Conservation (phyloP, 1,139 yeast species). For the Wickerhamomyces sp. region DNA sequence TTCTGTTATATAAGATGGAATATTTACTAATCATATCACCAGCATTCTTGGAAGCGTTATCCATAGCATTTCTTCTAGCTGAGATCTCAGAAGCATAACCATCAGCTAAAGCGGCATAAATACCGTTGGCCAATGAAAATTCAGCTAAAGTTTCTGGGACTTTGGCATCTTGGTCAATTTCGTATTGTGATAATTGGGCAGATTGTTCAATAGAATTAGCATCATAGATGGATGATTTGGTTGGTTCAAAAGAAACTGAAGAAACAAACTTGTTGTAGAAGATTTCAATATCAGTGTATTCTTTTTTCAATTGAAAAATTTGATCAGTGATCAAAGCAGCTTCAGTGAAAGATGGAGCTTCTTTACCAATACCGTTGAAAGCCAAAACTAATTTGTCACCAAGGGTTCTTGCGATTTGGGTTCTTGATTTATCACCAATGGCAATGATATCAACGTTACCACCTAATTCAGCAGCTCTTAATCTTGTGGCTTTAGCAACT, state of each 20-base stretch:
- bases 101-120: slow-evolving; percentile 91
- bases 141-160: slow-evolving; percentile 64
- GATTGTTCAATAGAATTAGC: slow-evolving; percentile 75
- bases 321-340: slow-evolving; percentile 87
- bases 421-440: slow-evolving; percentile 91
- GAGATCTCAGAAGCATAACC: slow-evolving; percentile 98
- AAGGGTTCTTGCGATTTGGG: slow-evolving; percentile 82
- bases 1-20: slow-evolving; percentile 97
- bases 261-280: slow-evolving; percentile 83
- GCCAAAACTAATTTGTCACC: slow-evolving; percentile 65
- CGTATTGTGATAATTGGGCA: slow-evolving; percentile 82
- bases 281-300: slow-evolving; percentile 75
- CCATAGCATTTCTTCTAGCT: slow-evolving; percentile 99
- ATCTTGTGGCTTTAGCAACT: slow-evolving; percentile 83
- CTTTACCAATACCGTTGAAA: slow-evolving; percentile 90
- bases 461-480: slow-evolving; percentile 48
- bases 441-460: slow-evolving; percentile 80
- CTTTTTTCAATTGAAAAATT: slow-evolving; percentile 55
- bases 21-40: slow-evolving; percentile 96
- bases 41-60: slow-evolving; percentile 98
- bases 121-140: slow-evolving; percentile 85
- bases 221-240: slow-evolving; percentile 61
- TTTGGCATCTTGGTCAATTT: slow-evolving; percentile 72
- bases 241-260: slow-evolving; percentile 89
- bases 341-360: slow-evolving; percentile 90